Evolutionary conservation across 768 basidiomycete species (phyloP).

Genomic region (Cantharellus anzutake): DNA sequence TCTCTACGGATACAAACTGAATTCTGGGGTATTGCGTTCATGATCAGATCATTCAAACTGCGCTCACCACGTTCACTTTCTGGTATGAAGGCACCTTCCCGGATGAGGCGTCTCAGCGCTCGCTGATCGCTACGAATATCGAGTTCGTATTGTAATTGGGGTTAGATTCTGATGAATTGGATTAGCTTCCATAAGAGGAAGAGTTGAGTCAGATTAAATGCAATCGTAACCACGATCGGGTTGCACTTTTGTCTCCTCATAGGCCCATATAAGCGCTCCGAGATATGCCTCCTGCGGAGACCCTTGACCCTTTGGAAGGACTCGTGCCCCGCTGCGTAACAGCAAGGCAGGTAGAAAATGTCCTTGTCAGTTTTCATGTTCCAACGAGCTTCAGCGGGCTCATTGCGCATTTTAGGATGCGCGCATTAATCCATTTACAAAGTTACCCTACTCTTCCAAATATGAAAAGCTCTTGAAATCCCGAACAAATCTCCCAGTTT

Average conservation of each 20-base stretch:
- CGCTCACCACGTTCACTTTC: no score
- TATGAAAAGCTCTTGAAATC: slow-evolving; percentile 75
- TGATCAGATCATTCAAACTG: no score
- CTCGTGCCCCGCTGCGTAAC: slow-evolving; percentile 52
- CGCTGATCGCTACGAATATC: no score
- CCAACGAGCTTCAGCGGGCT: background rate
- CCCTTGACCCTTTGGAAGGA: slow-evolving; percentile 45
- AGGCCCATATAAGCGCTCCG: slow-evolving; percentile 4
- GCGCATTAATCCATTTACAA: slow-evolving; percentile 78
- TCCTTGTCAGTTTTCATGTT: slow-evolving; percentile 36
- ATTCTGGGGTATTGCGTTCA: no score
- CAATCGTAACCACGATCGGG: background rate
- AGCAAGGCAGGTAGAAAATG: slow-evolving; percentile 42
- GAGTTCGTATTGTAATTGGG: no score
- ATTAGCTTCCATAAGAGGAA: no score
- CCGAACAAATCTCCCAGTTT: slow-evolving; percentile 83
- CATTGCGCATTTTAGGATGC: slow-evolving; percentile 32
- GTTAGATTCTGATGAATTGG: no score
- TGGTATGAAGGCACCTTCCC: no score
- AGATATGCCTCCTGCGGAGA: slow-evolving; percentile 26
- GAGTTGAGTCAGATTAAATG: background rate
- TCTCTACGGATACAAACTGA: no score
- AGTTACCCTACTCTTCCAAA: slow-evolving; percentile 47
- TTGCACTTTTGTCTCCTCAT: background rate
- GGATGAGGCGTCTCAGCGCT: no score